Percentiles rank a stretch among this genome's conserved stretches.
Conservation (phyloP, 176 grass and related monocot genomes). For the Olyra latifolia region DNA sequence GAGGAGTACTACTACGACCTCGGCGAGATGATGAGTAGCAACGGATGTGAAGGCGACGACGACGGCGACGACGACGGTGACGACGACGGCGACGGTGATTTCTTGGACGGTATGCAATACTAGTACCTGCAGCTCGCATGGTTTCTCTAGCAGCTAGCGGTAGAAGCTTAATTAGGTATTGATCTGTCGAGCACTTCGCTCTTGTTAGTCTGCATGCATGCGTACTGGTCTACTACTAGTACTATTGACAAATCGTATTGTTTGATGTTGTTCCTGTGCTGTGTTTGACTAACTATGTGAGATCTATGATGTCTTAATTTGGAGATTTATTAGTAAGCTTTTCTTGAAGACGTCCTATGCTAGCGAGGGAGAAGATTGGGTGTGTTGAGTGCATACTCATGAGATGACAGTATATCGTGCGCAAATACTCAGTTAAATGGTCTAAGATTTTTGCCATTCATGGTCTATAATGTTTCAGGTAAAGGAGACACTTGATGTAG, state of each 20-base stretch:
- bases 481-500: neutral
- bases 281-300: neutral
- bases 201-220: slow-evolving; percentile 23
- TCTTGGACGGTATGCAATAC: slow-evolving; percentile 68
- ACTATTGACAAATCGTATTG: slow-evolving; percentile 24
- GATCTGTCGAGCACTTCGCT: slow-evolving; percentile 25
- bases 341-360: neutral
- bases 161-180: slow-evolving; percentile 28
- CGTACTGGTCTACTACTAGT: slow-evolving; percentile 17
- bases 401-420: neutral
- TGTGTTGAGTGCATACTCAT: slow-evolving; percentile 12
- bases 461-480: slow-evolving; percentile 14
- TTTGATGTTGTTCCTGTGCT: neutral
- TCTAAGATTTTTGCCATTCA: neutral
- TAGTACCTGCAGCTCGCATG: slow-evolving; percentile 26
- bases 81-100: slow-evolving; percentile 32
- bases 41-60: slow-evolving; percentile 43
- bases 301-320: neutral
- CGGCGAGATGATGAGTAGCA: slow-evolving; percentile 50
- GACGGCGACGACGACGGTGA: slow-evolving; percentile 59
- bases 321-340: neutral
- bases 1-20: slow-evolving; percentile 58
- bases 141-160: slow-evolving; percentile 18
- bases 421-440: neutral
- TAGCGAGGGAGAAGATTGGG: neutral